Evolutionary conservation across 306 rosid species (phyloP).

Genomic region (Nissolia schottii): DNA sequence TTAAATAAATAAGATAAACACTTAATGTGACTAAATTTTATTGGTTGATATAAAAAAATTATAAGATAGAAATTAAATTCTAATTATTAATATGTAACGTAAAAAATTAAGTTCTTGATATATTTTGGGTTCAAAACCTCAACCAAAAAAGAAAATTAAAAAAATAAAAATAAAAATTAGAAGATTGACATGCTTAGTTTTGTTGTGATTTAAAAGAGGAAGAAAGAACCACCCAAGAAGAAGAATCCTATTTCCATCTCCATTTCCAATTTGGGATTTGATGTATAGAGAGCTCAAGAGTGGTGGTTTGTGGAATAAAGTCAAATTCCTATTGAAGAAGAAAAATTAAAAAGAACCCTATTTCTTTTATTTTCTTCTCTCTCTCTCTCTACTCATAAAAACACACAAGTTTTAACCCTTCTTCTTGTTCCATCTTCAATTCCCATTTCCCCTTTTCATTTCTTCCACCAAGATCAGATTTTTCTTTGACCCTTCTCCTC

Average conservation of each 20-base stretch:
- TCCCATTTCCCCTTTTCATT: neutral
- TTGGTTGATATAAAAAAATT: no score
- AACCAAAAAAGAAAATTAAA: neutral
- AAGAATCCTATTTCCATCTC: neutral
- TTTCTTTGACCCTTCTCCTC: constrained; percentile 39
- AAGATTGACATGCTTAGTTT: neutral
- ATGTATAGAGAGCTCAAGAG: neutral
- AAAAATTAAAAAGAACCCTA: neutral
- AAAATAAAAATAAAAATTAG: neutral
- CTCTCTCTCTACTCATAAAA: neutral
- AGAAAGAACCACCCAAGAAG: neutral
- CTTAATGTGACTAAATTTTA: no score
- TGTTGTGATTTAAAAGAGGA: neutral
- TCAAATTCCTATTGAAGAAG: constrained; percentile 24
- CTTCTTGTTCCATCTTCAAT: neutral
- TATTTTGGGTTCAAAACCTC: neutral
- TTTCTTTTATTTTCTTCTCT: neutral
- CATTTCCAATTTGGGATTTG: neutral
- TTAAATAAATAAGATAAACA: no score
- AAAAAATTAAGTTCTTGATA: no score
- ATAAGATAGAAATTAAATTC: no score
- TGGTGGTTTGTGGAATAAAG: constrained; percentile 9
- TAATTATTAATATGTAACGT: no score
- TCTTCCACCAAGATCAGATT: constrained; percentile 27
- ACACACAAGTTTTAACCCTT: neutral